Base-by-base conservation (phyloP, 1,284 basidiomycete genomes). In the Rhodotorula sp. region DNA sequence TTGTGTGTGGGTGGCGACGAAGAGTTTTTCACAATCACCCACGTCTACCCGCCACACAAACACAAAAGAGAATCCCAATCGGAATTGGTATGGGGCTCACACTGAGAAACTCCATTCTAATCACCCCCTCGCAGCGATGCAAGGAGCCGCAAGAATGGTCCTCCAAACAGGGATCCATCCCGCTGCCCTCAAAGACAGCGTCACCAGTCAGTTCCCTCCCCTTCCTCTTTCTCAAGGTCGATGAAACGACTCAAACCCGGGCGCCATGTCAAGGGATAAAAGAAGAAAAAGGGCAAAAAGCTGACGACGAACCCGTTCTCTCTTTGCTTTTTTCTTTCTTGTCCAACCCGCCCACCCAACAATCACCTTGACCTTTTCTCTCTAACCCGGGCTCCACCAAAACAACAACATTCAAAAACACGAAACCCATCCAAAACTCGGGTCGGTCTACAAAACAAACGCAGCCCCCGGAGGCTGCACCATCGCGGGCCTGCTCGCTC, bases 401-500 rank as follows among this genome's bases (percentile, higher is more conserved):
- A n/a, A n/a, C n/a, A n/a, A n/a, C n/a, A n/a, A n/a, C n/a, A n/a
- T n/a, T n/a, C n/a, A n/a, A n/a, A n/a, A n/a, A n/a, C n/a, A n/a
- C n/a, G n/a, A n/a, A n/a, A n/a, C n/a, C n/a, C n/a, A n/a, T n/a
- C n/a, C n/a, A n/a, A n/a, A n/a, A n/a, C n/a, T n/a, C n/a, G n/a
- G n/a, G n/a, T n/a, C n/a, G n/a, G n/a, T n/a, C n/a, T n/a, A n/a
- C n/a, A n/a, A n/a, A n/a, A n/a, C n/a, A n/a, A n/a, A n/a, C n/a
- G n/a, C n/a, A 97, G 94, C 96, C 55, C 96, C 96, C 0, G 96
- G 95, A 69, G 96, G 96, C 46, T 99, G 95, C 80, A 99, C 96
- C 0, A 99, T 99, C 76, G 96, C 96, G 1, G 96, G 96, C 22
- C 83, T 99, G 58, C 84, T 99, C 44, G 91, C 92, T 0, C 85